Base-by-base conservation (phyloP, 495 filamentous ascomycete species). In the Hypoxylon rickii region DNA sequence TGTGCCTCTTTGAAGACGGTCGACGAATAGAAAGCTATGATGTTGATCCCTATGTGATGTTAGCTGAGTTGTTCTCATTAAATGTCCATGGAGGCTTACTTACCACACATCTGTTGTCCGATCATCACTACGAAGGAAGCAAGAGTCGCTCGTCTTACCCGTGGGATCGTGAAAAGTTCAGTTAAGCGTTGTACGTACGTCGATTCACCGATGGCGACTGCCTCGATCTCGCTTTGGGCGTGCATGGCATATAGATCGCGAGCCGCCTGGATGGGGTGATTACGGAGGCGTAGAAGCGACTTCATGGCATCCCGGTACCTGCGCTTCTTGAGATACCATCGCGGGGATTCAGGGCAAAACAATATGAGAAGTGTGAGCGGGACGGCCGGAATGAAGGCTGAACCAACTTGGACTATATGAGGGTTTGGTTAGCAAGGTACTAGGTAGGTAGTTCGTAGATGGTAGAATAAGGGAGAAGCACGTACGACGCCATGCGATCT, bases 371-470 rank as follows among this genome's bases (percentile, higher is more conserved):
- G 38, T 7, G 82, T 47, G 4, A 90, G 74, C 15, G 86, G 85
- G 18, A 90, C 60, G 7, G 87, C 84, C n/a, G 88, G 87, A 43
- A 90, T 82, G 65, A 88, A 88, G 5, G 84, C 82, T 17, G 84
- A 85, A 3, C 79, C 85, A 20, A 87, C 60, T 64, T 88, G 85
- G 13, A 86, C 65, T 68, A 29, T 21, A 7, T 12, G 20, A 4
- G 31, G 16, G 8, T 20, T 22, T n/a, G n/a, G 36, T 61, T 17
- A 61, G 29, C 36, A 0, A 38, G 1, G 7, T 11, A 5, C 24
- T 17, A 24, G 13, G n/a, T n/a, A n/a, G n/a, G n/a, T n/a, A n/a
- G n/a, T n/a, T n/a, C n/a, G 18, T 11, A 32, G 3, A 20, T 15
- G 21, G 11, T 39, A 10, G 21, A 19, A 26, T 17, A 19, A n/a